Base-by-base conservation (phyloP, 1,284 basidiomycete species). In the Xanthoconium separans region DNA sequence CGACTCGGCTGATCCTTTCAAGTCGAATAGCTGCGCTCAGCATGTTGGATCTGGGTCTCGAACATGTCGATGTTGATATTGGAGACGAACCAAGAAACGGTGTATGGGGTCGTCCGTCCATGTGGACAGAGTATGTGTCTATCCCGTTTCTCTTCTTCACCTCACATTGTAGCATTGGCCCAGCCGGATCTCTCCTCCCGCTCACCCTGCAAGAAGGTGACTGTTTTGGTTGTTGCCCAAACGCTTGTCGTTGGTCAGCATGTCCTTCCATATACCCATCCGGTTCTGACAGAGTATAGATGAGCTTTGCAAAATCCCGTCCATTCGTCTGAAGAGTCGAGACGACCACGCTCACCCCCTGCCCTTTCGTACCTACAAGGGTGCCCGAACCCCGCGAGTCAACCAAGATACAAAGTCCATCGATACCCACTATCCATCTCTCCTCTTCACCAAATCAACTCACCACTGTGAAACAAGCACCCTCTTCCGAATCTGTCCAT, bases 21-120 rank as follows among this genome's bases (percentile, higher is more conserved):
- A 92, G 87, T 61, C 84, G 94, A 5, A 87, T 98, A 22, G 91
- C 92, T 11, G 95, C 93, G 0, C 77, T 98, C 42, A 95, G 95
- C 63, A 83, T 94, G 76, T 76, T 97, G 0, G 95, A 97, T 65
- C 75, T 98, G 1, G 81, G 84, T 2, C 75, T 98, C 18, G 86
- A 89, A 40, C 93, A 97, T 70, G 81, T 98, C 1, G 95, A 95
- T 6, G 80, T 98, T 6, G 73, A 90, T 65, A 72, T 87, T 31
- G 71, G 77, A 13, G 63, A 73, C 73, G 0, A 73, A 76, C 0
- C 77, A 79, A 1, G 67, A 77, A 6, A 85, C 85, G 12, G 72
- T 96, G 2, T 77, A 87, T 40, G 70, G 73, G 4, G 80, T 97
- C 9, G 80, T 95, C 1, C 77, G 77, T 46, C 75, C 76, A 0